Base-by-base conservation (phyloP, 306 rosid genomes). In the Vigna unguiculata region DNA sequence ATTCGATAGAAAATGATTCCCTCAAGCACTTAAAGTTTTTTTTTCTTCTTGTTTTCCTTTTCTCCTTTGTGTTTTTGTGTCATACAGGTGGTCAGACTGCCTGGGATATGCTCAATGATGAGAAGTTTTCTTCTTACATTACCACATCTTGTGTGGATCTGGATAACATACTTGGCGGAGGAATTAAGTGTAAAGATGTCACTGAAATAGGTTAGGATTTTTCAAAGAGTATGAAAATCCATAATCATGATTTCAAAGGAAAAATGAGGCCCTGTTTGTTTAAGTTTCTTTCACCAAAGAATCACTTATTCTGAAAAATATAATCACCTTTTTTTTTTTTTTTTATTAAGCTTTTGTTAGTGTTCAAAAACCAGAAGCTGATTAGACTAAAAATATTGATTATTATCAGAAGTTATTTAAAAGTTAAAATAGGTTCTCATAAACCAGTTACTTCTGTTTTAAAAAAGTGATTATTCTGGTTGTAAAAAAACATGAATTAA, bases 21-120 rank as follows among this genome's bases (percentile, higher is more conserved):
- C 13, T 32, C 21, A 12, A 24, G 21, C 61, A 51, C 63, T 12
- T 14, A 11, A 24, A 58, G 60, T 41, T 40, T 54, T 71, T 14
- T 36, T 40, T 54, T 71, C 10, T 36, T 57, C 28, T 51, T 19
- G 7, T 48, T 45, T 69, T 25, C 19, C 1, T 57, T 74, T 41
- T 69, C 63, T 63, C 21, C 8, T n/a, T 55, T 68, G 74, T 32
- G 36, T 40, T 80, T 22, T 67, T 24, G 14, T 71, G 61, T 65
- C 40, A 34, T 82, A 61, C 62, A 95, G 96, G 92, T 83, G 96
- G 87, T 20, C 93, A 89, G 87, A 92, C 89, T 76, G 97, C 99
- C 34, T 92, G 99, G 97, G 91, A 89, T 65, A 87, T 95, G 92
- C 90, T 90, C 62, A 91, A 86, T 55, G 97, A 92, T 73, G 97